Evolutionary conservation across 257 asterid species (phyloP), one percentile per base, ranked within the genome.

Genomic region (Nicotiana tomentosiformis): DNA sequence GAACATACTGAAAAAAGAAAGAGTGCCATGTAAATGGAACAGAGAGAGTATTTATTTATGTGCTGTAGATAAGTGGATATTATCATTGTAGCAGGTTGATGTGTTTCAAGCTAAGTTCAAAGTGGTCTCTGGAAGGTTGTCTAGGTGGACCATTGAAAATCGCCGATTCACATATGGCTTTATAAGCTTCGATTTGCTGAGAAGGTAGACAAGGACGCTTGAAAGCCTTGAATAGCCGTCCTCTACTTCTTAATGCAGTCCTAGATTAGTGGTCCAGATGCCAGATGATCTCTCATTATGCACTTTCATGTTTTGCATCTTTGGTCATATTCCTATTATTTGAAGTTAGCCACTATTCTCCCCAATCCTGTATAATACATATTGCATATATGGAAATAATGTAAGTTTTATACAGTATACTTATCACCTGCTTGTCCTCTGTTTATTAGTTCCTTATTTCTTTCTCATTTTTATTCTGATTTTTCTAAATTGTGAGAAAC

Each of bases 401-500:
- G 80, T 26, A 1, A 49, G 79, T 43, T 7, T 29, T 51, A 26
- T 51, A 23, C 26, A 23, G 26, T 23, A 23, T 1, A 51, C 80
- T 76, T 51, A 10, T 76, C 0, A 4, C 16, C 29, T 23, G 80
- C 26, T 76, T 51, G 80, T 29, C 26, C 80, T 26, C 80, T 76
- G 43, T 53, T 8, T 67, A 15, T 76, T 76, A 16, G 46, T 51
- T 76, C 29, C 64, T 76, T 74, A 66, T 77, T 49, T 83, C 78
- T 64, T 55, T 66, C 68, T 80, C 81, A 76, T 43, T n/a, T 74
- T 84, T 79, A 82, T 39, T 67, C 55, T 72, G 15, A 58, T 55
- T 64, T 26, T 15, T 39, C 17, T 51, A 23, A 82, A 62, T 78
- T 82, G 77, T 7, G 26, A 68, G 77, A 78, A 20, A 82, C 81